Base-by-base conservation (phyloP, 192 early-diverging fungal species). In the Martensiomyces pterosporus region DNA sequence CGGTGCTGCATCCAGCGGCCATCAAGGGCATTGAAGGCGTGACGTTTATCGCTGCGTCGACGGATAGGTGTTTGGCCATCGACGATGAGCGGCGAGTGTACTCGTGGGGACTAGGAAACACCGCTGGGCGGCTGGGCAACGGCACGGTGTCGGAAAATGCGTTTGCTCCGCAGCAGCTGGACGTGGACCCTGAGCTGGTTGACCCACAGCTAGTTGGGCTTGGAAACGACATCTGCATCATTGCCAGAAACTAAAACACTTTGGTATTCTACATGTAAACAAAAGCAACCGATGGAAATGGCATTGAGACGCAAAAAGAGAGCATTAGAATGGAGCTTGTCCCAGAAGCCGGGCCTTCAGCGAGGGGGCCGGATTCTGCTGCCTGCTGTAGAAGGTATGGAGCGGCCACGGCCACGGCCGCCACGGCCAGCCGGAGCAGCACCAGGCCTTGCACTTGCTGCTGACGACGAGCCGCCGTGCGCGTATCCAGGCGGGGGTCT, bases 1-100 rank as follows among this genome's bases (percentile, higher is more conserved):
- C 80, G 38, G 52, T 69, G 14, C 51, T 87, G 18, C 61, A 59
- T 49, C 79, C 80, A 3, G 39, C 44, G 2, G 40, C 56, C 19
- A 67, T 86, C 17, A 10, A 42, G 2, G 47, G 58, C 9, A 39
- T 84, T 16, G 35, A 42, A 15, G 43, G 47, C 7, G 60, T 86
- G 17, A 49, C 27, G 22, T 54, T 56, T 17, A 64, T 87, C 24
- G 64, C 66, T 45, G 83, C 83, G 8, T 79, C 79, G 12, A 83
- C 80, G 3, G 85, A 87, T 23, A 39, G 69, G 9, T 61, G 61
- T 13, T 36, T 73, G 0, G 62, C 69, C 0, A 10, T 73, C 12
- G 62, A 60, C 44, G 23, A 5, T 9, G 32, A 21, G 19, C 34
- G 37, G 27, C 39, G 32, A 14, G 39, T 73, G 9, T 61, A 53